Evolutionary conservation across 192 early-diverging fungal species (phyloP).

Genomic region (Obelidium mucronatum): DNA sequence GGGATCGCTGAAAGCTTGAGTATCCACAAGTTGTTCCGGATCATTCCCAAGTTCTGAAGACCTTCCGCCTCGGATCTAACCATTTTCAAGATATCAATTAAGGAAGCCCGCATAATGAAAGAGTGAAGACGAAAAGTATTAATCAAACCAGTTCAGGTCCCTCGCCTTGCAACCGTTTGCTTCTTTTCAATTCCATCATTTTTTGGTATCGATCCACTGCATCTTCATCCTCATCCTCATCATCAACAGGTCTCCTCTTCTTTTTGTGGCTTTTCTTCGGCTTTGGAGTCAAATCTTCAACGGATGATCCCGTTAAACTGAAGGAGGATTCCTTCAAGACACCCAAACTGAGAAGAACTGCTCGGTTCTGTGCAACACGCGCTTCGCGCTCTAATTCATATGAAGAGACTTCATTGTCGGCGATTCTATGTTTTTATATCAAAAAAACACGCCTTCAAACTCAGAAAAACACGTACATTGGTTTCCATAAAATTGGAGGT

Average conservation of each 20-base stretch:
- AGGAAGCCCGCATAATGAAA: too few species aligned
- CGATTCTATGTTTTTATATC: background rate
- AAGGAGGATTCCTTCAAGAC: constrained; percentile 18
- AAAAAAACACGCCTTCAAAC: background rate
- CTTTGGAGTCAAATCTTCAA: background rate
- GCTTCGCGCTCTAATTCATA: constrained; percentile 39
- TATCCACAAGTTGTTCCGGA: background rate
- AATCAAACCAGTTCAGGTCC: constrained; percentile 2
- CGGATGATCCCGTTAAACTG: background rate
- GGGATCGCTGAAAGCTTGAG: constrained; percentile 9
- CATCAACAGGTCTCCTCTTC: background rate
- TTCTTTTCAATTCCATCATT: constrained; percentile 20
- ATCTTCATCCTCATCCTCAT: too few species aligned
- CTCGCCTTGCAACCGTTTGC: constrained; percentile 8
- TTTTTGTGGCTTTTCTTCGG: constrained; percentile 12
- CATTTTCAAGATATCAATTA: too few species aligned
- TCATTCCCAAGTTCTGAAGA: background rate
- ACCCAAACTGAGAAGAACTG: constrained; percentile 8
- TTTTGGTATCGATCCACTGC: background rate
- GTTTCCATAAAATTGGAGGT: constrained; percentile 20
- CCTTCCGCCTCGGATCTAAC: constrained; percentile 22
- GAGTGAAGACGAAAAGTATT: background rate
- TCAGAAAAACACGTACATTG: constrained; percentile 10
- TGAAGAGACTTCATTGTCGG: constrained; percentile 16
- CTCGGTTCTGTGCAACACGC: constrained; percentile 29